Evolutionary conservation across 2,329 filamentous ascomycete genomes (phyloP), one percentile per base, ranked within the genome.

Genomic region (Colletotrichum sp.): DNA sequence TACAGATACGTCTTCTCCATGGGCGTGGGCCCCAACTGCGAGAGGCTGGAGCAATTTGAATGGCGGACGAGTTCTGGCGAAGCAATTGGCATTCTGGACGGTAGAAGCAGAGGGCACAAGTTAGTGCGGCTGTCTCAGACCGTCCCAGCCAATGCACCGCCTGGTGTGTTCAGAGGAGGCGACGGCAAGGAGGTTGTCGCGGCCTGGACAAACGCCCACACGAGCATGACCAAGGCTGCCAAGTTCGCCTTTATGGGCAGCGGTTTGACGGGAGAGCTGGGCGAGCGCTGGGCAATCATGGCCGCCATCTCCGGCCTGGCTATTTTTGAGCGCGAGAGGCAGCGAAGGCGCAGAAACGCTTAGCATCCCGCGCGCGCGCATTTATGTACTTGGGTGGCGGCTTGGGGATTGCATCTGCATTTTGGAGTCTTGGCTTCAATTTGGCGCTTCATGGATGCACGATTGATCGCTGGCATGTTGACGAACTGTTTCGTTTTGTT

Each of bases 131-230:
- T 85, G 68, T 79, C 80, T 7, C 63, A 59, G n/a, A 48, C 63
- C 24, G 65, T 64, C n/a, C 71, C 64, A n/a, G 65, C 57, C 8
- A 64, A 43, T n/a, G 70, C 74, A 6, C 64, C 55, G 21, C 70
- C 57, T 2, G 64, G 32, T 8, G 34, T 59, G 9, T 73, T 73
- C 16, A 73, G 34, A 8, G 78, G 82, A 18, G 80, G 82, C 18
- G 85, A 85, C 55, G 83, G 84, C 5, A 81, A 81, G 52, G 87
- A 89, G 80, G 82, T 88, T 18, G 86, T 88, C 15, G 87, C 87
- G 1, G 83, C 83, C 6, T 87, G 82, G 80, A 79, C 83, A 43
- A 75, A 78, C 79, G 79, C 83, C 52, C 57, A 71, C n/a, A 80
- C 82, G 78, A 83, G 82, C 77, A 74, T 82, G 48, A 81, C 80